Evolutionary conservation across 169 alveolate species (phyloP), one percentile per base, ranked within the genome.

Genomic region (Fabrea salina): DNA sequence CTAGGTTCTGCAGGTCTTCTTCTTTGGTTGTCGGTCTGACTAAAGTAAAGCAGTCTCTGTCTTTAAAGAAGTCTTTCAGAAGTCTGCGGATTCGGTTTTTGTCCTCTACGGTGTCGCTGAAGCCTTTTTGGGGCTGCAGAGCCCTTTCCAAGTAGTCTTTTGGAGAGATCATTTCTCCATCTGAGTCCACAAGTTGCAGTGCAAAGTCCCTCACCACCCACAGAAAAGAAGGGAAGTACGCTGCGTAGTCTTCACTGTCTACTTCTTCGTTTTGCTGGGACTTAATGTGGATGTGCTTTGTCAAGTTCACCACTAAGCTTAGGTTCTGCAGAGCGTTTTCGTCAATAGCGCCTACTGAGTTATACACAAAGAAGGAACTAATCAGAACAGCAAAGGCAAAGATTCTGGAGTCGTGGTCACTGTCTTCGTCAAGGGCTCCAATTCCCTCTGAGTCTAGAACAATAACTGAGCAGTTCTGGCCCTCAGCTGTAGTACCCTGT

Each of bases 371-470:
- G 67, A 71, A 89, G 35, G 93, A 88, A 43, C 86, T 64, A 22
- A 89, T 50, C 80, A 88, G 82, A n/a, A 93, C 79, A 47, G 95
- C 91, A 30, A 92, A 72, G n/a, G 96, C 84, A 80, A 92, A 89
- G 56, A 92, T 92, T 74, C 92, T 87, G n/a, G 86, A 85, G 82
- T 90, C 95, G 79, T 90, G 97, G 68, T 90, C 88, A 11, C 89
- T 83, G 87, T 90, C 95, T 82, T 93, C 94, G 72, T 92, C 96
- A n/a, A 90, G 84, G 13, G 94, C 97, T 19, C 97, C 97, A 7
- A 93, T 72, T 51, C 97, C 97, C 80, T 93, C 97, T 16, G 95
- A 87, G 79, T 93, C 96, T 22, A 93, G 75, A 22, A 93, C 89
- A 25, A 93, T 66, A 51, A 91, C 89, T 59, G 89, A 76, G 43